Evolutionary conservation across 2,329 filamentous ascomycete genomes (phyloP), one percentile per base, ranked within the genome.

Genomic region (Fusarium mangiferae): DNA sequence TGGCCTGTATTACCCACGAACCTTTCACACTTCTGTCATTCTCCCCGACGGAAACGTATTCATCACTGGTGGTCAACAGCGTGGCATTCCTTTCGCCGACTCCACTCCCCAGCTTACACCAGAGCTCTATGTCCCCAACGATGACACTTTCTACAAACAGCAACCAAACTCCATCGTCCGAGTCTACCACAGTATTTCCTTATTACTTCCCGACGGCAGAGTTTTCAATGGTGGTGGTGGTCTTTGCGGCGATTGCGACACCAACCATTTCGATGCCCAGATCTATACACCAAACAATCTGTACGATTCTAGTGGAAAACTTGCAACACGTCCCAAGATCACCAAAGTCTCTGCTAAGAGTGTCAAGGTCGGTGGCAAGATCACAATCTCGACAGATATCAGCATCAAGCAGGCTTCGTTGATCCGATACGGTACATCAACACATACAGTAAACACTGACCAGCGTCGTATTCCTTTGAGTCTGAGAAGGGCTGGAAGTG

Each of bases 31-130:
- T n/a, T 81, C 82, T 2, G 84, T 87, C 15, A 81, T 87, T 6
- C 83, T 88, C 0, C 87, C 87, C 0, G 82, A 87, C 61, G 87
- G 87, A 14, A 82, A 79, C 4, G 81, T 86, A 5, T 82, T 88
- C 39, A 81, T 88, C 33, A 81, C 81, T 0, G 87, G 87, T n/a
- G 87, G 87, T 1, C 74, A 69, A n/a, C 24, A 36, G 13, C 36
- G 22, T 6, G 66, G 58, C 15, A 24, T 61, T 13, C 70, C 66
- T 2, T 74, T 74, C 18, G 51, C 20, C 6, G 72, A 74, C 13
- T 44, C 62, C 7, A 74, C 55, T 2, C 62, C 72, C 0, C 56
- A 64, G 10, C 70, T 74, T 36, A 62, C 54, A 17, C 70, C 71
- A 0, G 71, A 74, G 15, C 55, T 74, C 3, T 74, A 73, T 20